Conservation (phyloP, 306 rosid genomes). For the Inga laurina region DNA sequence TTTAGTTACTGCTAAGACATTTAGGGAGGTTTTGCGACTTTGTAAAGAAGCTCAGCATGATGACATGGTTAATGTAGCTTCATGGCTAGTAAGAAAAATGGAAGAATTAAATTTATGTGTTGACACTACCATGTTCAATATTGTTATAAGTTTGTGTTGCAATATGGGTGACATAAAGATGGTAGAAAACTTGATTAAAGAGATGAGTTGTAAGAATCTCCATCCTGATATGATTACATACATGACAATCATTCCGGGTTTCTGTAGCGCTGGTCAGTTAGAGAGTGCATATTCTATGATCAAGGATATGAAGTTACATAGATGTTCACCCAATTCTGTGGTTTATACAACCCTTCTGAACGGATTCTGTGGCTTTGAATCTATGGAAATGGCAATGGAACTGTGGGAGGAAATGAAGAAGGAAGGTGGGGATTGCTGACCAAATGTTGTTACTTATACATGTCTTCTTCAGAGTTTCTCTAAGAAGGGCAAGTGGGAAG, state of each 20-base stretch:
- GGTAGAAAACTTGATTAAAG: conserved; percentile 59
- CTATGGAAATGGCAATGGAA: conserved; percentile 57
- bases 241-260: conserved; percentile 67
- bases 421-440: conserved; percentile 54
- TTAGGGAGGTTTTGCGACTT: conserved; percentile 66
- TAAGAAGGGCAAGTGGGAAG: conserved; percentile 50
- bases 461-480: conserved; percentile 70
- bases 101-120: conserved; percentile 50
- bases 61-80: conserved; percentile 64
- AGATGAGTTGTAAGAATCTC: conserved; percentile 56
- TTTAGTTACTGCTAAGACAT: conserved; percentile 53
- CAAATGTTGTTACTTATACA: conserved; percentile 76
- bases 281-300: conserved; percentile 66
- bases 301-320: conserved; percentile 56
- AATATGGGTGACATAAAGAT: conserved; percentile 58
- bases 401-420: conserved; percentile 83
- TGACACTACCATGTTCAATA: conserved; percentile 69
- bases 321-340: conserved; percentile 68
- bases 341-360: conserved; percentile 68
- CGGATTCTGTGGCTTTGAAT: conserved; percentile 56
- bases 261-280: conserved; percentile 57
- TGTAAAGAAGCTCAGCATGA: conserved; percentile 74
- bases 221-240: conserved; percentile 74
- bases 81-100: conserved; percentile 67
- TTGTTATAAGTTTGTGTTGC: conserved; percentile 67